phyloP scores from a whole-genome alignment of 2,329 filamentous ascomycete genomes.

The Trichoderma afroharzianum region DNA sequence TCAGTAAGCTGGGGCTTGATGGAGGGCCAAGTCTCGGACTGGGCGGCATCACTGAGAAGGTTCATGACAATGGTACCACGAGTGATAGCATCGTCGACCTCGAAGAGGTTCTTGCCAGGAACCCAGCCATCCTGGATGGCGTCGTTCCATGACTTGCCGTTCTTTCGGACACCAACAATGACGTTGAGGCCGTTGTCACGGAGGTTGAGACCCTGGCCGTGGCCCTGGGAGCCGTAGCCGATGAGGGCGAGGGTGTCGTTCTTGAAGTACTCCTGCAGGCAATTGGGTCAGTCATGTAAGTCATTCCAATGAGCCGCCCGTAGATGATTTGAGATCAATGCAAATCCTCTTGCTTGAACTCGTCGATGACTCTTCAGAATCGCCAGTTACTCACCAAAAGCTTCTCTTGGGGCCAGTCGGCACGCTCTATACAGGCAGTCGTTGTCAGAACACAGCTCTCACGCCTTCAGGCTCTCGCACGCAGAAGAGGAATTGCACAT shows the following conservation, averaged over 20 bases:
- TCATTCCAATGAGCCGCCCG: background rate
- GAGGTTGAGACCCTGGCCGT: conserved; percentile 99
- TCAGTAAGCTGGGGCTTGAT: conserved; percentile 98
- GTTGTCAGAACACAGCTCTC: background rate
- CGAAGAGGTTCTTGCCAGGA: conserved; percentile 97
- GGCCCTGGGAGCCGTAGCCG: conserved; percentile 95
- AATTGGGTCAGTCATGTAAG: conserved; percentile 12
- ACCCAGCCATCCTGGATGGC: conserved; percentile 97
- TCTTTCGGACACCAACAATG: conserved; percentile 97
- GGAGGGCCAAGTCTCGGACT: conserved; percentile 96
- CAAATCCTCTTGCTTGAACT: background rate
- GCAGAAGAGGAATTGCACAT: conserved; percentile 29
- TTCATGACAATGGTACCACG: conserved; percentile 98
- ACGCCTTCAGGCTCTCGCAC: background rate
- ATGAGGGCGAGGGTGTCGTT: conserved; percentile 98
- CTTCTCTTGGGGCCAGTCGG: conserved; percentile 98
- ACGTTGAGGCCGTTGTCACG: conserved; percentile 99
- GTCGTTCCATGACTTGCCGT: conserved; percentile 97
- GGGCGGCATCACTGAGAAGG: conserved; percentile 93
- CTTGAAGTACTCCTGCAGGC: conserved; percentile 95
- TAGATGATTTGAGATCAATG: background rate
- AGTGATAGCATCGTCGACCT: conserved; percentile 92
- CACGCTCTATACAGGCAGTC: conserved; percentile 65
- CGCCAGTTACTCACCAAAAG: conserved; percentile 67
- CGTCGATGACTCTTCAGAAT: background rate